Evolutionary conservation across 257 asterid species (phyloP).

Genomic region (Solanum gracilifrons): DNA sequence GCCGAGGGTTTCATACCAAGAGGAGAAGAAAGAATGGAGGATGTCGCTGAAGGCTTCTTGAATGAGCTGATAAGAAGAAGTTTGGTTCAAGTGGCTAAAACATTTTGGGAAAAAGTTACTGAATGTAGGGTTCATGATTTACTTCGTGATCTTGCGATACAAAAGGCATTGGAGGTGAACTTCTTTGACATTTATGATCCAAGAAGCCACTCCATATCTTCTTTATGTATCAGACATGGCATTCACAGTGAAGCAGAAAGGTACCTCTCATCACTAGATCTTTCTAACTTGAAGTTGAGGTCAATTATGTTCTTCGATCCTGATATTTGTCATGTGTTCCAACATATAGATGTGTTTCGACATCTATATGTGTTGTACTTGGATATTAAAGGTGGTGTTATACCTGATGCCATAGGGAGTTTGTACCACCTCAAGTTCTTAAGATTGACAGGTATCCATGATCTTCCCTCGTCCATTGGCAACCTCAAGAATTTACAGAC

Average conservation of each 20-base stretch:
- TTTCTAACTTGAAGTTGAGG: neutral
- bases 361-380: neutral
- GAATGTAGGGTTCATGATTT: neutral
- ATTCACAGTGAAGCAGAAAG: too few species aligned
- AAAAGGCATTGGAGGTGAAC: neutral
- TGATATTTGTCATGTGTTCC: too few species aligned
- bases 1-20: neutral
- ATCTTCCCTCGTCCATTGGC: neutral
- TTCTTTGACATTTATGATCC: neutral
- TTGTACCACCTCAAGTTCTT: neutral
- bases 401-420: neutral
- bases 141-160: neutral
- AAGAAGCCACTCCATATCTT: too few species aligned
- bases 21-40: neutral
- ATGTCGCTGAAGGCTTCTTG: neutral
- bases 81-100: neutral
- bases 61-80: neutral
- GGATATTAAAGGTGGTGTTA: fast-evolving
- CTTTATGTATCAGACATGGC: too few species aligned
- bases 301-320: neutral
- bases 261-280: too few species aligned
- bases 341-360: neutral
- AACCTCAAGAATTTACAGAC: neutral
- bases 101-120: neutral
- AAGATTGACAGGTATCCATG: neutral